These are phyloP conservation scores for Rhizopogon vulgaris DNA, from an alignment of 768 basidiomycete genomes.

Conservation along the genomic window DNA sequence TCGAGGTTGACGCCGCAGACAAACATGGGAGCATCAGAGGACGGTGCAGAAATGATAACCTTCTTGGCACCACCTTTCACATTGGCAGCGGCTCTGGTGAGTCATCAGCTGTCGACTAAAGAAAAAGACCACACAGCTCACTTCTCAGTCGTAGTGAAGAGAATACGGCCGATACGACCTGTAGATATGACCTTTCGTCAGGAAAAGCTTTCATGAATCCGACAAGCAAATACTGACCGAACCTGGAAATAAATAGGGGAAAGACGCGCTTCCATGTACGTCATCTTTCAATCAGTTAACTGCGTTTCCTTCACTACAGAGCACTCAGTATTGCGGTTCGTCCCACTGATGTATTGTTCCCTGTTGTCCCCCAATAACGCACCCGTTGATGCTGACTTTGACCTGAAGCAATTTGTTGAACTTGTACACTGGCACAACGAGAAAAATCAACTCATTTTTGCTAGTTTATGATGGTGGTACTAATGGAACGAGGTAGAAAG, in stretches of 20 bases:
- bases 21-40: constrained; percentile 85
- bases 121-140: constrained; percentile 28
- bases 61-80: constrained; percentile 97
- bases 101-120: constrained; percentile 6
- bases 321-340: no score
- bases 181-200: constrained; percentile 5
- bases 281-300: no score
- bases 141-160: constrained; percentile 91
- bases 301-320: no score
- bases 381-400: constrained; percentile 94
- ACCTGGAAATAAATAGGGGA: constrained; percentile 35
- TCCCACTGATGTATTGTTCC: neutral
- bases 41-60: constrained; percentile 95
- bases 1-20: constrained; percentile 91
- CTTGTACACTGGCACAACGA: neutral
- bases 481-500: constrained; percentile 5
- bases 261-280: no score
- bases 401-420: constrained; percentile 29
- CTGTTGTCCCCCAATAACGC: constrained; percentile 16
- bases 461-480: neutral
- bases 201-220: constrained; percentile 3
- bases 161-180: constrained; percentile 98
- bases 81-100: constrained; percentile 67
- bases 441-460: constrained; percentile 12
- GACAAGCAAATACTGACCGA: constrained; percentile 47